Base-by-base conservation (phyloP, 2,329 filamentous ascomycete genomes). In the Microcyclospora pomicola region DNA sequence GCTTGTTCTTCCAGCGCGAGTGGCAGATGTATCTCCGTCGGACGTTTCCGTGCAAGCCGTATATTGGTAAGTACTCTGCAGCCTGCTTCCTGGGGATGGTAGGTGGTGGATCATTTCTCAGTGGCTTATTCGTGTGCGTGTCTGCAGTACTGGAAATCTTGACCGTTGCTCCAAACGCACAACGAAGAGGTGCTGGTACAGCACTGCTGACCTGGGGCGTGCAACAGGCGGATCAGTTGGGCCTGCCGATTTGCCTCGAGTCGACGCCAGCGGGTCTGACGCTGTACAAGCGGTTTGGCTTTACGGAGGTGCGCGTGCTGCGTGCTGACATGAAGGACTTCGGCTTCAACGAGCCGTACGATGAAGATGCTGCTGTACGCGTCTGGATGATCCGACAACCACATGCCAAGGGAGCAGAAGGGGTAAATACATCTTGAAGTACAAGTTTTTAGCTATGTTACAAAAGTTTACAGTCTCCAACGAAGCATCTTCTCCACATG, bases 261-360 rank as follows among this genome's bases (percentile, higher is more conserved):
- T 52, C 58, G 5, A 59, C 53, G 2, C 43, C 49, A 24, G 36
- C 40, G 5, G 61, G 53, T 2, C 40, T 52, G 38, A 43, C 46
- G 6, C 37, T 64, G 14, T 64, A 65, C 41, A 51, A 57, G 46
- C 49, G 46, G 35, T 57, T 49, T 45, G 55, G 51, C 42, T 61
- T 54, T 39, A 31, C 33, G 14, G 34, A 43, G 15, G 35, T 36
- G 11, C 37, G 40, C 13, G 38, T 41, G n/a, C 40, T 53, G 33
- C 47, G 45, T 31, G 49, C 47, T 7, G 44, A 51, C 42, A 53
- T 51, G 48, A 40, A 38, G 19, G 27, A 37, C 2, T 50, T 52
- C 33, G 49, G 49, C 7, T 46, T 41, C 39, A 35, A 27, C 10
- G 15, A 44, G 37, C 37, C 42, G 16, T 52, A 52, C 35, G 49